These are phyloP conservation scores for Alternaria novae-zelandiae DNA, from an alignment of 2,329 filamentous ascomycete genomes.

Conservation along the genomic window DNA sequence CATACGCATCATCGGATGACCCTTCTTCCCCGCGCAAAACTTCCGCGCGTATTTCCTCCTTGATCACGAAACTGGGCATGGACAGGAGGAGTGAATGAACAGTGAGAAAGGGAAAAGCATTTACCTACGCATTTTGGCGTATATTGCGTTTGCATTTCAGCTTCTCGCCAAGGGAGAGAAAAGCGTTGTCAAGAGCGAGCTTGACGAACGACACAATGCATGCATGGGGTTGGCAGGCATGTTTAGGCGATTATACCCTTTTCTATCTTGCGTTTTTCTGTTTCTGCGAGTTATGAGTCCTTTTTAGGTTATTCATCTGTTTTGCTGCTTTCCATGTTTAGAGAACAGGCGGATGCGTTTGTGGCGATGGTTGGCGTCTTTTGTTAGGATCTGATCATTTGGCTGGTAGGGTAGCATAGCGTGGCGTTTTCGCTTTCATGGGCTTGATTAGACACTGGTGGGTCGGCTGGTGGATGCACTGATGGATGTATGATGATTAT, in stretches of 20 bases:
- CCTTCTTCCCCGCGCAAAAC: not conserved
- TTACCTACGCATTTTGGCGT: not conserved
- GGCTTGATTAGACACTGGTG: not conserved
- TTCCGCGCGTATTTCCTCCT: not conserved
- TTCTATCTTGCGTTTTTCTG: not conserved
- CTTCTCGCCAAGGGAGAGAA: too few relatives aligned
- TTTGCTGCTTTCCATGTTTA: too few relatives aligned
- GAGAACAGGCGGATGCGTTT: not conserved
- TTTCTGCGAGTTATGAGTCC: not conserved
- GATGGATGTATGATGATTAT: not conserved
- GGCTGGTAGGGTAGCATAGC: not conserved
- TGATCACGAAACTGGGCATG: not conserved
- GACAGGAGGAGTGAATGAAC: not conserved
- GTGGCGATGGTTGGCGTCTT: not conserved
- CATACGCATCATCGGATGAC: not conserved
- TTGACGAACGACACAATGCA: not conserved
- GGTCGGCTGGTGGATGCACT: not conserved
- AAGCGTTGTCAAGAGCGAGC: not conserved
- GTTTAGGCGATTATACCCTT: conserved; percentile 1
- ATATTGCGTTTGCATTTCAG: not conserved
- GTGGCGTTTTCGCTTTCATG: not conserved
- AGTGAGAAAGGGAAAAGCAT: not conserved
- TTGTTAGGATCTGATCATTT: not conserved
- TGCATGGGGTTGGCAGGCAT: not conserved
- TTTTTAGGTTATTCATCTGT: too few relatives aligned